Evolutionary conservation across 148 eudicot genomes (phyloP), one percentile per base, ranked within the genome.

Genomic region (Camellia sinensis): DNA sequence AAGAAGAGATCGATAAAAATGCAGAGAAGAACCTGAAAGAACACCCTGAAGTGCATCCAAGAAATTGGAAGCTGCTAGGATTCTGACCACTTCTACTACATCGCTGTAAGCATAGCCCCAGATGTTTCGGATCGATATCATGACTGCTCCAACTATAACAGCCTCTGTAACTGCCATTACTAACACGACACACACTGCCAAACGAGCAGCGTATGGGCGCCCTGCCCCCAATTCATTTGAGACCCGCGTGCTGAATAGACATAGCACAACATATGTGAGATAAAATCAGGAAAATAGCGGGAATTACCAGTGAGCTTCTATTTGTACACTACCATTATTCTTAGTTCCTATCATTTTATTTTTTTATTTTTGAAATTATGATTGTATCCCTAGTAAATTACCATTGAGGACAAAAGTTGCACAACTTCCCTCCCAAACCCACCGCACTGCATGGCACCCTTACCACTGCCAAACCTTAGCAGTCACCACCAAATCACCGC

Each of bases 141-240:
- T 63, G 48, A 87, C 77, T 3, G 67, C 5, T 69, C 93, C 92
- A 0, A 93, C 82, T 59, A 90, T 37, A 64, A 93, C 74, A 56
- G 93, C 90, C 85, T 86, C 90, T 0, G 82, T 65, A 45, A 87
- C 21, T 0, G 90, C 90, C 73, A 86, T 70, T 57, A 66, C 81
- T 44, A 91, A 54, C 66, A 93, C 94, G 65, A 87, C 92, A 21
- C 44, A 9, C 11, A 93, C 86, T 21, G 94, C 91, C 82, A 87
- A 73, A 14, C 81, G 87, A 14, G 97, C 97, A 63, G 82, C 80
- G 73, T 71, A 78, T 73, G 94, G 93, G 57, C 71, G 83, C 21
- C 90, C 91, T 7, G 93, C 97, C 74, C 94, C 97, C 67, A 93
- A 75, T 67, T 93, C 97, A 78, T 93, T 93, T 18, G 94, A 91